phyloP scores from a whole-genome alignment of 2,329 filamentous ascomycete species.

The Hymenoscyphus linearis region DNA sequence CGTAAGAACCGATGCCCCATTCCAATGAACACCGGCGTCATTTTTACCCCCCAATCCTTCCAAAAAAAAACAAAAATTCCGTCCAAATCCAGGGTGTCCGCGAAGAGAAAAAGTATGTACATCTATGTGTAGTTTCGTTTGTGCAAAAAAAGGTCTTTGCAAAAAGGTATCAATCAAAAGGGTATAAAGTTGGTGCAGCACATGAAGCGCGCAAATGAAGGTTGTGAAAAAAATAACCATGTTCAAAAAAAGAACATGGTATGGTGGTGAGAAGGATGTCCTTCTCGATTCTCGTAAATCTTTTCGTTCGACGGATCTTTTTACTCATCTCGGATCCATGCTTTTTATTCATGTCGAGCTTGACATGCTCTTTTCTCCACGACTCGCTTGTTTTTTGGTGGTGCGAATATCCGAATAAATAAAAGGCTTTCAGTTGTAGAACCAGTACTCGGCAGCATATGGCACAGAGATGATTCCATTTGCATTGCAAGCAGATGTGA shows the following conservation, averaged over 20 bases:
- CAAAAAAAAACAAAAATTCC: not conserved
- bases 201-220: not conserved
- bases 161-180: not conserved
- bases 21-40: not conserved
- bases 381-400: constrained; percentile 1
- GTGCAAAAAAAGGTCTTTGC: not conserved
- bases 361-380: not conserved
- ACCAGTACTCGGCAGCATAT: constrained; percentile 31
- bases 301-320: not conserved
- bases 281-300: not conserved
- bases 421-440: constrained; percentile 14
- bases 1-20: not conserved
- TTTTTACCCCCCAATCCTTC: not conserved
- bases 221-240: not conserved
- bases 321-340: not conserved
- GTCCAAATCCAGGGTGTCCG: not conserved
- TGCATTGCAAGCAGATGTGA: not conserved
- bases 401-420: not conserved
- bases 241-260: not conserved
- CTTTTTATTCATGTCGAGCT: not conserved
- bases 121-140: constrained; percentile 4
- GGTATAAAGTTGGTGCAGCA: not conserved
- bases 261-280: not conserved
- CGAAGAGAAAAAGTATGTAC: constrained; percentile 10
- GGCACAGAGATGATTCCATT: constrained; percentile 16